Evolutionary conservation across 306 rosid species (phyloP), one percentile per base, ranked within the genome.

Genomic region (Argentina anserina): DNA sequence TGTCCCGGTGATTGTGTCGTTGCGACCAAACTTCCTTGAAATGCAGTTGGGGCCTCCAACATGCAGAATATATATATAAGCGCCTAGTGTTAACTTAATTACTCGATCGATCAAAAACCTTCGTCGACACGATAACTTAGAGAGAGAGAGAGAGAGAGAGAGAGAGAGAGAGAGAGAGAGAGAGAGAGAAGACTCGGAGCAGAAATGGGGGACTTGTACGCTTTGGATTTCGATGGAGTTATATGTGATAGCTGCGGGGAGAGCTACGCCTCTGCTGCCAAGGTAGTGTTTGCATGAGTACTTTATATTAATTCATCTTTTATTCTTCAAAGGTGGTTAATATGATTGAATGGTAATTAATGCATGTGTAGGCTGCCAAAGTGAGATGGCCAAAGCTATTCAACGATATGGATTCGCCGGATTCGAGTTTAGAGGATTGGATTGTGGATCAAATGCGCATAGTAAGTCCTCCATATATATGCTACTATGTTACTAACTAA

Each of bases 221-320:
- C 97, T 37, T 81, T 90, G 85, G 97, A 90, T 82, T 93, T 93
- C 82, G 98, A 89, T 75, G 98, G 98, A 69, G 81, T 93, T 79
- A 70, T 93, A 50, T 90, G 97, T 40, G 94, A 90, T 79, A 93
- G 96, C 86, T 90, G 98, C 70, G 93, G 98, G 5, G 98, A 93
- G 82, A 90, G 93, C 82, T 86, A 97, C 58, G 82, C 79, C 77
- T 90, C 97, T 67, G 93, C 97, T 61, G 70, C 89, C 72, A 90
- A 89, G 96, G 98, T 90, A 40, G 42, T 20, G n/a, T 12, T 23
- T 60, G 21, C 72, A 45, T 33, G 26, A 40, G 45, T 33, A n/a
- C n/a, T n/a, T n/a, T n/a, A n/a, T n/a, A n/a, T n/a, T n/a, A n/a
- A n/a, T n/a, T n/a, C n/a, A n/a, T n/a, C n/a, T n/a, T n/a, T 70